Base-by-base conservation (phyloP, 75 land plant genomes). In the Azolla pinnata region DNA sequence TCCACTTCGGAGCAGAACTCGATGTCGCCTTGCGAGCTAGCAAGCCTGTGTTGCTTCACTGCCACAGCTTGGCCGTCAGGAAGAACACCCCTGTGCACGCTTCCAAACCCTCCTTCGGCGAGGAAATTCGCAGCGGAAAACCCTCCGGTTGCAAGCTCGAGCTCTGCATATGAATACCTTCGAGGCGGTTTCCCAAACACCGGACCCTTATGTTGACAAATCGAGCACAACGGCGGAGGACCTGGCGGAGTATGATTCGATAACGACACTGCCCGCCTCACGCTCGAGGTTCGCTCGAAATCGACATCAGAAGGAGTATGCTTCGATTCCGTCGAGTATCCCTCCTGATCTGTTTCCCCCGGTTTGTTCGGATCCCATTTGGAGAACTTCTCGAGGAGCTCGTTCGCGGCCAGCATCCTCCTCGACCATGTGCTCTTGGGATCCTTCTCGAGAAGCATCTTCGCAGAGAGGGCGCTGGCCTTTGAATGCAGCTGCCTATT, bases 1-100 rank as follows among this genome's bases (percentile, higher is more conserved):
- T 84, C 89, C 12, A 88, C 93, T 49, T 88, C 93, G 21, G 97
- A 81, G 71, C 97, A 90, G 67, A 90, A 90, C 51, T 90, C 97
- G 26, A 65, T 40, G 64, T 90, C 97, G 2, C 97, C 97, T 70
- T 87, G 93, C 25, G 81, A 81, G 75, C 93, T 84, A 24, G 97
- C 97, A 56, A 79, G 69, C 56, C 82, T 90, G 65, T 90, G 87
- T 38, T 90, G 97, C 72, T 90, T 90, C 44, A 90, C 97, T 18
- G 97, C 97, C 44, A 90, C 68, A 30, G 71, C 78, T 50, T 83
- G 87, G 27, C 97, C 93, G 68, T 90, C 93, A 4, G 82, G 81
- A 30, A 90, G 69, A 1, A 81, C 72, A 2, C 97, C 97, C 63
- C 93, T 62, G 56, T 87, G 87, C 46, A 90, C 97, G 38, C 88